Conservation (phyloP, 2,329 filamentous ascomycete species). For the Paecilomyces sp. region DNA sequence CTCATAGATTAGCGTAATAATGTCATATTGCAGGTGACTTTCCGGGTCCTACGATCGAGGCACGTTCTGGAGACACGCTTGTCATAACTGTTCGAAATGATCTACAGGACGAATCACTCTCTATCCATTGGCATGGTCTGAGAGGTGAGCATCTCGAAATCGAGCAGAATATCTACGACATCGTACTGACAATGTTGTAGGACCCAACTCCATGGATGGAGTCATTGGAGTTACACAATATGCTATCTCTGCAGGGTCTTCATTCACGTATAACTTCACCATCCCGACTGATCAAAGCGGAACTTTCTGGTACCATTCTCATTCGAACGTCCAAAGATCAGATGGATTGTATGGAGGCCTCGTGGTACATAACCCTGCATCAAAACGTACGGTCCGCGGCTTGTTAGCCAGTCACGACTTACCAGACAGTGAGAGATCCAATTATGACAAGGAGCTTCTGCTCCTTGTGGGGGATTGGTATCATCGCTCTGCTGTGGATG, state of each 20-base stretch:
- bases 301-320: constrained; percentile 46
- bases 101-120: constrained; percentile 30
- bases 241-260: constrained; percentile 52
- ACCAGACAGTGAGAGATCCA: constrained; percentile 7
- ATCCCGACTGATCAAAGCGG: constrained; percentile 32
- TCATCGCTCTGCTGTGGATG: constrained; percentile 33
- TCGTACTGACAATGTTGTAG: constrained; percentile 7
- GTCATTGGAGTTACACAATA: constrained; percentile 61
- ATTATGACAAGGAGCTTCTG: constrained; percentile 35
- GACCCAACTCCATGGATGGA: constrained; percentile 19
- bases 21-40: constrained; percentile 26
- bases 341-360: constrained; percentile 44
- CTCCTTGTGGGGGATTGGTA: constrained; percentile 47
- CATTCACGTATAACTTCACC: constrained; percentile 37
- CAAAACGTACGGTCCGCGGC: constrained; percentile 12
- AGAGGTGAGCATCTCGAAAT: not conserved
- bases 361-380: constrained; percentile 36
- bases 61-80: constrained; percentile 40
- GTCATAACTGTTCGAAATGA: constrained; percentile 38
- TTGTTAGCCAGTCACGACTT: constrained; percentile 4
- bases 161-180: not conserved
- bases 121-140: constrained; percentile 44
- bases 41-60: constrained; percentile 45
- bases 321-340: constrained; percentile 34
- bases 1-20: not conserved